phyloP scores from a whole-genome alignment of 2,329 filamentous ascomycete genomes.

The Thielaviopsis euricoi region DNA sequence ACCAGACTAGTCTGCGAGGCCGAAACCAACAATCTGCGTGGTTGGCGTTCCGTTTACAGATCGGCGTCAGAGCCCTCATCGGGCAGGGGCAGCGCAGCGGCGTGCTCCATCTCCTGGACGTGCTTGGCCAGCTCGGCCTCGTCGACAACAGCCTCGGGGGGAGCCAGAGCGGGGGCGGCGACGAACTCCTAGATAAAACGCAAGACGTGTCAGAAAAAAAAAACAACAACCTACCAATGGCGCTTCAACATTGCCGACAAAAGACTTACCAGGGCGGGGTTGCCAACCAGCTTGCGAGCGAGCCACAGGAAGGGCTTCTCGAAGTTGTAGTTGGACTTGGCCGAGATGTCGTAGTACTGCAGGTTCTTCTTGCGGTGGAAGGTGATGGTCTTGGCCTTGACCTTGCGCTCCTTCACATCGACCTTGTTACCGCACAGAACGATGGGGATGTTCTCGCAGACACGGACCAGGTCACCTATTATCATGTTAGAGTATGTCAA shows the following conservation, averaged over 20 bases:
- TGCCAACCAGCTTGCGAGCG: constrained; percentile 93
- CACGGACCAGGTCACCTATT: constrained; percentile 87
- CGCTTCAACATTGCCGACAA: not conserved
- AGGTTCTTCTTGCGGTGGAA: constrained; percentile 99
- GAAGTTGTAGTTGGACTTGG: constrained; percentile 99
- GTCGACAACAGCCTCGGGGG: constrained; percentile 83
- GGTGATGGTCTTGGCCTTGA: constrained; percentile 99
- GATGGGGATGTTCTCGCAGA: constrained; percentile 98
- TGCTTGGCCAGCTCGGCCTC: constrained; percentile 66
- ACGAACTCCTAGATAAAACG: constrained; percentile 63
- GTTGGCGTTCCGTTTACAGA: constrained; percentile 28
- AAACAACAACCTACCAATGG: constrained; percentile 5
- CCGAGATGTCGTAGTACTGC: constrained; percentile 99
- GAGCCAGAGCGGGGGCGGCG: constrained; percentile 83
- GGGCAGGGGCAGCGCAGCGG: constrained; percentile 70
- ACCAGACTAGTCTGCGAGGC: constrained; percentile 10
- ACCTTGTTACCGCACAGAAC: constrained; percentile 99
- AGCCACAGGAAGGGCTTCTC: constrained; percentile 99
- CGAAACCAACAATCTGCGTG: constrained; percentile 8
- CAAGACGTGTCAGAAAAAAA: constrained; percentile 17
- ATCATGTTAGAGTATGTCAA: not conserved
- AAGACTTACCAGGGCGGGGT: constrained; percentile 57
- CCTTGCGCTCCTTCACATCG: constrained; percentile 99
- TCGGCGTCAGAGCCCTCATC: constrained; percentile 77
- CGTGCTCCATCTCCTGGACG: constrained; percentile 73